Base-by-base conservation (phyloP, 495 filamentous ascomycete species). In the Astrothelium macrocarpum region DNA sequence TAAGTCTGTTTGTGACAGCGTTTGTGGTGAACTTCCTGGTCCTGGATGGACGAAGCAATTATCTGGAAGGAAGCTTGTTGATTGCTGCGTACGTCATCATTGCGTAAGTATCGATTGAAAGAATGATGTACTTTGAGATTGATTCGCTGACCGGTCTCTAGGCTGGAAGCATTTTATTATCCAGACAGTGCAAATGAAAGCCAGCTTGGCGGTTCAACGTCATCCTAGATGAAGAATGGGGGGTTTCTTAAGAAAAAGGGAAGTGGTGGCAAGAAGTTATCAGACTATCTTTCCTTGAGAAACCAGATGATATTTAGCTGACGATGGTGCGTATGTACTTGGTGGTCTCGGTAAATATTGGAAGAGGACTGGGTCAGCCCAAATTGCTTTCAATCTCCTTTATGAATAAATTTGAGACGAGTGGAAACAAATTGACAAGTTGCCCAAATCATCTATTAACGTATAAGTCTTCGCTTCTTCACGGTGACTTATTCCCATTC, bases 1-100 rank as follows among this genome's bases (percentile, higher is more conserved):
- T 95, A 11, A 87, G 81, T 53, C 77, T 95, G 26, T 95, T 95
- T 70, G 90, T 91, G 20, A 89, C 88, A 36, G 87, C 87, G 25
- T 95, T 96, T 66, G 90, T 88, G 64, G 88, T 95, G 68, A 96
- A 95, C 72, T 95, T 94, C 75, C 75, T 96, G 43, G 88, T 96
- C 31, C 76, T 95, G 60, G 91, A 96, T 67, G 91, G 91, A 7
- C 75, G 90, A 31, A 90, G 85, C 64, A 96, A 96, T 72, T 96
- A 95, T 67, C 82, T 96, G 0, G 91, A 96, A 73, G 91, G 91
- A 1, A 85, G 86, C 2, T 74, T 96, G 64, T 78, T 96, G 31
- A 87, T 89, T 66, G 89, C 90, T 0, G 87, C 87, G 11, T 96
- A 95, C 75, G 80, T 95, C 46, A 90, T 90, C 64, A 90, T 91